A percentile compares a stretch with the other conserved stretches of the same genome.
Conservation (phyloP, 2,329 filamentous ascomycete species). For the Hypoxylon sp. region DNA sequence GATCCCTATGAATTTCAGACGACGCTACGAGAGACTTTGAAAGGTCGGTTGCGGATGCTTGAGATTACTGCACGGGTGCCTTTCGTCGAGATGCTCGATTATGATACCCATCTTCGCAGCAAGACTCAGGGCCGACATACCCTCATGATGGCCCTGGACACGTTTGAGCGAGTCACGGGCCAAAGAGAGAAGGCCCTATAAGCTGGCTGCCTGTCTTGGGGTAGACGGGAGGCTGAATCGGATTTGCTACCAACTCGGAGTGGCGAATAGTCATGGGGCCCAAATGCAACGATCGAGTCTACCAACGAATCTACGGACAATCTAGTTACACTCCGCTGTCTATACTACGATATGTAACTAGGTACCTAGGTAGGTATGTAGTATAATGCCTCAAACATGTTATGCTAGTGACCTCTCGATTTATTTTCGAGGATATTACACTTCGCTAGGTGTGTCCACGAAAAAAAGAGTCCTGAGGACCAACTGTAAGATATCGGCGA, state of each 20-base stretch:
- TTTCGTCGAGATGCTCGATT: slow-evolving; percentile 95
- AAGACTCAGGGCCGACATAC: slow-evolving; percentile 82
- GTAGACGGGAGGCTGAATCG: background rate
- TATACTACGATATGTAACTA: too few species aligned
- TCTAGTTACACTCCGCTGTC: background rate
- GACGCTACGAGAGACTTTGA: slow-evolving; percentile 61
- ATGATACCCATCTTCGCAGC: slow-evolving; percentile 86
- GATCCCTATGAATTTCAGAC: slow-evolving; percentile 77
- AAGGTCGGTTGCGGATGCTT: slow-evolving; percentile 57
- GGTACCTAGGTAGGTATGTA: background rate
- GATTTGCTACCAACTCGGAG: background rate
- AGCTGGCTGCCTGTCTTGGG: background rate
- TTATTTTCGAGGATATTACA: background rate
- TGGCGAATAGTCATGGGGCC: background rate
- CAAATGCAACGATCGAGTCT: background rate
- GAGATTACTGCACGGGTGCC: slow-evolving; percentile 87
- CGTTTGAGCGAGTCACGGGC: slow-evolving; percentile 63
- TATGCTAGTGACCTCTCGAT: background rate
- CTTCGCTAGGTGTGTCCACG: background rate
- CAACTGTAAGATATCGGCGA: background rate
- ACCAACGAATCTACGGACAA: background rate
- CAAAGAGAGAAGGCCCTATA: slow-evolving; percentile 59
- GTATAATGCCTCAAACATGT: background rate
- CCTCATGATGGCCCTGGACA: slow-evolving; percentile 66
- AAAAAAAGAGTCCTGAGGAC: background rate